Percentiles rank a stretch among this genome's conserved stretches.
Evolutionary conservation across 768 basidiomycete species (phyloP).

Genomic region (Chlorophyllum brunneum): DNA sequence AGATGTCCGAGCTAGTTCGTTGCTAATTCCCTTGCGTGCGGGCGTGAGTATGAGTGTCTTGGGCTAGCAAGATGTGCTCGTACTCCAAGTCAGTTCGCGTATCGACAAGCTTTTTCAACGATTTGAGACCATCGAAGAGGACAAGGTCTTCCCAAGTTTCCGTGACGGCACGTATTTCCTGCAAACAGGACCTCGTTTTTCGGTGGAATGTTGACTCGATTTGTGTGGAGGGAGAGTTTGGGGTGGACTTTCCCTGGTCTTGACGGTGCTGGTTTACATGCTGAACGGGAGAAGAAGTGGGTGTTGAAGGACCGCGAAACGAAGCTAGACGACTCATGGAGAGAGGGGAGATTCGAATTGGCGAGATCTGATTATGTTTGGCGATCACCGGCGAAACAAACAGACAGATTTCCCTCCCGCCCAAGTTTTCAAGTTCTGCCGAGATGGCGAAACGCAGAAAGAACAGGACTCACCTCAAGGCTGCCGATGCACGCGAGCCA

Average conservation of each 20-base stretch:
- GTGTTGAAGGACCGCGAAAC: constrained; percentile 77
- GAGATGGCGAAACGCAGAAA: constrained; percentile 74
- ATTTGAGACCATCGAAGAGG: constrained; percentile 72
- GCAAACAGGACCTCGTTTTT: constrained; percentile 62
- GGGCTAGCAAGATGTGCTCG: constrained; percentile 21
- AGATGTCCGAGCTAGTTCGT: constrained; percentile 55
- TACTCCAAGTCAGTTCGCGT: constrained; percentile 84
- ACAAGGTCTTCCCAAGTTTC: constrained; percentile 85
- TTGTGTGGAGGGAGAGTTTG: constrained; percentile 44
- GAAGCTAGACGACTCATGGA: constrained; percentile 59
- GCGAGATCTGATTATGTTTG: not conserved
- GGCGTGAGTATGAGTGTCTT: constrained; percentile 1
- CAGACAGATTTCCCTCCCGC: constrained; percentile 1
- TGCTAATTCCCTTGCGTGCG: constrained; percentile 37
- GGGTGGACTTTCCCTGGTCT: constrained; percentile 12
- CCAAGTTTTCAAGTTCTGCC: constrained; percentile 14
- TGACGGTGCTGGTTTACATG: constrained; percentile 33
- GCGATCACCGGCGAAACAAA: not conserved
- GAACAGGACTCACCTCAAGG: constrained; percentile 79
- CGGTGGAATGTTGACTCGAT: constrained; percentile 80
- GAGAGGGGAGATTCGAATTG: not conserved
- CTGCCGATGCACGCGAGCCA: constrained; percentile 32
- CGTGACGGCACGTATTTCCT: constrained; percentile 59
- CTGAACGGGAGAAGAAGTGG: constrained; percentile 60
- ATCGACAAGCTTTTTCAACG: constrained; percentile 69